Evolutionary conservation across 768 basidiomycete genomes (phyloP), one percentile per base, ranked within the genome.

Genomic region (Boletus reticuloceps): DNA sequence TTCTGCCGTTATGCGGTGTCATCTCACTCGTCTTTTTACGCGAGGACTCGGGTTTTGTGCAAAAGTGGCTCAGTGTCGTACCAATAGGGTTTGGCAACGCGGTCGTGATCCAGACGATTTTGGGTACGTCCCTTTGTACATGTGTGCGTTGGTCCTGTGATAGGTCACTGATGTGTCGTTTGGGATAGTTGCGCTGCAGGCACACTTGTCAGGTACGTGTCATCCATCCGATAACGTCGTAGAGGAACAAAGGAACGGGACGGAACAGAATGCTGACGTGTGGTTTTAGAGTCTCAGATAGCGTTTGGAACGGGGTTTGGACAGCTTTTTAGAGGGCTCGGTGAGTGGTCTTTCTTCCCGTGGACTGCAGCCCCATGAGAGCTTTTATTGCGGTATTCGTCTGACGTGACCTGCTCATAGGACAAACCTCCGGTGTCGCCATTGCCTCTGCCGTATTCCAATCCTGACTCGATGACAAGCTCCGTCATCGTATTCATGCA

Each of bases 1-100:
- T 78, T 14, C 70, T 77, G 50, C 82, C 81, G 6, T 72, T 80
- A 58, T 64, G 77, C 5, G 75, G 79, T 2, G 72, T 78, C 0
- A 51, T 75, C 4, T 64, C 76, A 1, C 70, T 82, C 25, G 64
- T 72, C 3, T 29, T 68, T 9, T 5, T 65, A 12, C 56, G 56
- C 2, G 64, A 66, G 36, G 58, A 66, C 44, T 65, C 64, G 10
- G 61, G 64, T 2, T 60, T 60, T 19, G 40, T 58, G 19, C 64
- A 63, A 48, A 49, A 44, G 27, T 65, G 64, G 64, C 36, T 65
- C 0, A 66, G 64, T 5, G 58, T 66, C 34, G 44, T 53, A 0
- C 51, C 51, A 4, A 32, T 53, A 3, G 44, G 51, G 6, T 53
- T 53, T 16, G 51, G 51, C 7, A 46, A 53, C 16, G 44, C 44